A percentile compares a stretch with the other conserved stretches of the same genome.
These are phyloP conservation scores for Eremothecium coryli DNA, from an alignment of 1,139 yeast genomes.

Conservation along the genomic window DNA sequence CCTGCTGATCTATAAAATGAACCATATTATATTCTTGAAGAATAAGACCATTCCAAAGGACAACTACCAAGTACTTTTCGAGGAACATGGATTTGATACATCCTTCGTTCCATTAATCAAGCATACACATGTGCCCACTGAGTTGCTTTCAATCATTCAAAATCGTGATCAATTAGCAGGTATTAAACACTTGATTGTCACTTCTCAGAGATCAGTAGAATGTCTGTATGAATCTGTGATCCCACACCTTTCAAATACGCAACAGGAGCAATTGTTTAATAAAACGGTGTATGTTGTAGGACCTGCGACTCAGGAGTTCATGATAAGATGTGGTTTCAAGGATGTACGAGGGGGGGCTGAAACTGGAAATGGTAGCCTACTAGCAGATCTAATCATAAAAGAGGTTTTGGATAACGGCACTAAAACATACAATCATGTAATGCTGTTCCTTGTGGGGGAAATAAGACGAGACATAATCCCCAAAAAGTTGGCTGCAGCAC, in stretches of 20 bases:
- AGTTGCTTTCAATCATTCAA: slow-evolving; percentile 37
- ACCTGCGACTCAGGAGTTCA: slow-evolving; percentile 69
- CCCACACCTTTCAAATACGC: slow-evolving; percentile 14
- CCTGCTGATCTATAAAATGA: neutral
- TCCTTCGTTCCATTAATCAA: slow-evolving; percentile 60
- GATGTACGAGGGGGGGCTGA: slow-evolving; percentile 62
- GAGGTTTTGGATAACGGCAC: slow-evolving; percentile 5
- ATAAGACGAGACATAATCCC: slow-evolving; percentile 79
- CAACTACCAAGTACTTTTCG: slow-evolving; percentile 44
- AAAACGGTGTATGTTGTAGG: slow-evolving; percentile 81
- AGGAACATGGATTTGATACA: slow-evolving; percentile 34
- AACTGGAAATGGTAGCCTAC: slow-evolving; percentile 72
- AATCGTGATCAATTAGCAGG: slow-evolving; percentile 36
- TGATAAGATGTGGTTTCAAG: slow-evolving; percentile 52
- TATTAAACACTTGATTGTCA: slow-evolving; percentile 56
- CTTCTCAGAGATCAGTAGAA: slow-evolving; percentile 90
- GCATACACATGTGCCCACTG: slow-evolving; percentile 46
- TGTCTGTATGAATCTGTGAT: slow-evolving; percentile 45
- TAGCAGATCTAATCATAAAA: slow-evolving; percentile 55
- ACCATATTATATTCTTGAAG: slow-evolving; percentile 42
- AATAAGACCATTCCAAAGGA: slow-evolving; percentile 60
- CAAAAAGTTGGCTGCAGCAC: slow-evolving; percentile 38
- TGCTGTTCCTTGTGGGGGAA: slow-evolving; percentile 82
- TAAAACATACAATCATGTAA: slow-evolving; percentile 9
- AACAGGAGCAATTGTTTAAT: slow-evolving; percentile 28